Percentiles rank a stretch among this genome's conserved stretches.
These are phyloP conservation scores for Sapria himalayana DNA, from an alignment of 345 rosid species.

Conservation along the genomic window DNA sequence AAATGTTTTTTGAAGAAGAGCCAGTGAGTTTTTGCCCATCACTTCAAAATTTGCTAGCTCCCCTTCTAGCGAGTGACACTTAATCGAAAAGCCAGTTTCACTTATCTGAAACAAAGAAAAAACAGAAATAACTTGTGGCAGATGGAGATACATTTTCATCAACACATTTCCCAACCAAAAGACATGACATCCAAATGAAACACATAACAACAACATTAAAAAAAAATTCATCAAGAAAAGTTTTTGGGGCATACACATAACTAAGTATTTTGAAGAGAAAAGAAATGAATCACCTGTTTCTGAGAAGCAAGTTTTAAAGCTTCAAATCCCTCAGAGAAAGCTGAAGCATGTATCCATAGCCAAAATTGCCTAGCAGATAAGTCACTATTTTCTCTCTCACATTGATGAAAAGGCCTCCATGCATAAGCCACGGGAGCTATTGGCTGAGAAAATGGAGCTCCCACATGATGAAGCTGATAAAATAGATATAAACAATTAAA, in stretches of 20 bases:
- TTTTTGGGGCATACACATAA: too few relatives aligned
- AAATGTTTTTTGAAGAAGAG: slow-evolving; percentile 41
- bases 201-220: too few relatives aligned
- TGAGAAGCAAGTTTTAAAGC: slow-evolving; percentile 45
- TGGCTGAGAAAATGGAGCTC: slow-evolving; percentile 24
- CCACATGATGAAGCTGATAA: slow-evolving; percentile 54
- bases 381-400: slow-evolving; percentile 12
- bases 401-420: slow-evolving; percentile 34
- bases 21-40: slow-evolving; percentile 45
- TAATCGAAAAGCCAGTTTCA: slow-evolving; percentile 22
- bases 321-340: slow-evolving; percentile 52
- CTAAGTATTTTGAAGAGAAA: too few relatives aligned
- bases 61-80: slow-evolving; percentile 58
- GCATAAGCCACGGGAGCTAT: slow-evolving; percentile 58
- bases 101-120: slow-evolving; percentile 25
- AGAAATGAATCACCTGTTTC: slow-evolving; percentile 24
- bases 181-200: background rate
- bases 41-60: slow-evolving; percentile 58
- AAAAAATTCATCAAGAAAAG: too few relatives aligned
- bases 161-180: background rate
- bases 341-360: slow-evolving; percentile 82
- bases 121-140: too few relatives aligned
- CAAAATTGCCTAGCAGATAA: slow-evolving; percentile 27
- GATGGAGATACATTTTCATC: too few relatives aligned
- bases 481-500: too few relatives aligned